Base-by-base conservation (phyloP, 345 rosid species). In the Brassica incana region DNA sequence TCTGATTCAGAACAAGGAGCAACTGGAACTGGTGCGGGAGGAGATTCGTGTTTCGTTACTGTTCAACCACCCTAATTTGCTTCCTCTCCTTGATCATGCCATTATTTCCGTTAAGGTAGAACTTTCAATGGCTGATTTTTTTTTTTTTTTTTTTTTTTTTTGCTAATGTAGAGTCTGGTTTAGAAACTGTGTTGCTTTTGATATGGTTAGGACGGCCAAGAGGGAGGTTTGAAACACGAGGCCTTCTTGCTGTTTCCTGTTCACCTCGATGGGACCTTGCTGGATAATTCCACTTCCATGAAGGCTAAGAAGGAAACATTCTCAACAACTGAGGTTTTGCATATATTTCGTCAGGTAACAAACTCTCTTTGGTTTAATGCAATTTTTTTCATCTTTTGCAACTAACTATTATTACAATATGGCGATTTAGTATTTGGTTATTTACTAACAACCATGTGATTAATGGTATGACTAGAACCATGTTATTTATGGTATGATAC, bases 271-370 rank as follows among this genome's bases (percentile, higher is more conserved):
- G 99, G 99, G 65, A 96, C 97, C 62, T 84, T 96, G 79, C 86
- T 96, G 65, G 99, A 96, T 86, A 87, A 92, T 85, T 81, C 87
- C 66, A 86, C 74, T 10, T 82, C 83, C 35, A 90, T 93, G 99
- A 92, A 87, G 84, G 88, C 91, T 25, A 93, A 86, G 78, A 93
- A 89, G 86, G 99, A 96, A 81, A 86, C 83, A 78, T 96, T 88
- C 84, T 89, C 97, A 23, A 85, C 94, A 60, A 66, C 90, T 12
- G 95, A 96, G 79, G 97, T 93, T 71, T 97, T 96, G 80, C 88
- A 90, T 74, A 89, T 96, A 86, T 93, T 96, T 68, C 92, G 87
- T 67, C 99, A 93, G 97, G 99, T 93, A n/a, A n/a, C n/a, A n/a
- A n/a, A n/a, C n/a, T n/a, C n/a, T n/a, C n/a, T n/a, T n/a, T n/a